Conservation (phyloP, 129 eudicot species). For the Heracleum sosnowskyi region DNA sequence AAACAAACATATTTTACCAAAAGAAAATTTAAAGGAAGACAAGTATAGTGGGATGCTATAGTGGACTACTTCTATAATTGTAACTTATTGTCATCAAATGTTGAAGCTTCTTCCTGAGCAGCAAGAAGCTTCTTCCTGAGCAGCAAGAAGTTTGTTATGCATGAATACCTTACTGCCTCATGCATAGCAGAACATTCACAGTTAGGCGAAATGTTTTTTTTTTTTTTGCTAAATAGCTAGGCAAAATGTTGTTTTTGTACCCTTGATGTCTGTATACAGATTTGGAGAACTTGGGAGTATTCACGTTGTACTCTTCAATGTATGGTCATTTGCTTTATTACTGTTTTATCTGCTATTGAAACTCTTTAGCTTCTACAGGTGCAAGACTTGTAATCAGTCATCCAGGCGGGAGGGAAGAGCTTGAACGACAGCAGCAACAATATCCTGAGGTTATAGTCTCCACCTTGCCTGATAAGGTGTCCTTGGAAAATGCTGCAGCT, state of each 20-base stretch:
- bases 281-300: not conserved
- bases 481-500: conserved; percentile 39
- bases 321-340: not conserved
- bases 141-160: not conserved
- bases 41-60: not conserved
- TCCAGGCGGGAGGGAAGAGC: conserved; percentile 64
- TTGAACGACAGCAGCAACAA: conserved; percentile 48
- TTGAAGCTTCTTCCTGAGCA: not conserved
- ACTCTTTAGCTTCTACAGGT: conserved; percentile 31
- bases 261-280: not conserved
- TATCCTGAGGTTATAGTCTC: conserved; percentile 59
- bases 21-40: not conserved
- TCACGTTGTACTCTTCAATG: not conserved
- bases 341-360: not conserved
- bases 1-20: not conserved
- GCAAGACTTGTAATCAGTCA: conserved; percentile 86
- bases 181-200: not conserved
- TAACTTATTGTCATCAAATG: not conserved
- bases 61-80: not conserved
- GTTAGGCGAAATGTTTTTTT: not conserved
- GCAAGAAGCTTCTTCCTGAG: not conserved
- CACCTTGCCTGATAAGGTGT: conserved; percentile 49
- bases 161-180: not conserved
- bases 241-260: not conserved
- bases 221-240: no score